Evolutionary conservation across 2,329 filamentous ascomycete species (phyloP).

Genomic region (Metarhizium sp.): DNA sequence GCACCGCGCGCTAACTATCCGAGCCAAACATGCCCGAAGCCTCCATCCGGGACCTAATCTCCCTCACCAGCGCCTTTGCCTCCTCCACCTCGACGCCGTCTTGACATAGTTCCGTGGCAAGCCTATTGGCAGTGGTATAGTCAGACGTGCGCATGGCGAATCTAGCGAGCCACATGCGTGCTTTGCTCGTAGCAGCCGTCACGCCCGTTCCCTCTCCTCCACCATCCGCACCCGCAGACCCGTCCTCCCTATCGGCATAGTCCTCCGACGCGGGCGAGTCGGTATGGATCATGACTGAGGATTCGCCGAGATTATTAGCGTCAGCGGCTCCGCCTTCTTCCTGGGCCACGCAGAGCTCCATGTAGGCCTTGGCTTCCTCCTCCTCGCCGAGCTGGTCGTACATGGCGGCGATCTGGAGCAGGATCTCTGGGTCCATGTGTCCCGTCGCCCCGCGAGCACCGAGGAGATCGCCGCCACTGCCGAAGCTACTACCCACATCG

Average conservation of each 20-base stretch:
- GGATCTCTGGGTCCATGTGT: slow-evolving; percentile 78
- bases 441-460: slow-evolving; percentile 40
- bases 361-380: slow-evolving; percentile 79
- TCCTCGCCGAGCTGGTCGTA: slow-evolving; percentile 74
- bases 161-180: slow-evolving; percentile 85
- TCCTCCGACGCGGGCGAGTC: slow-evolving; percentile 36
- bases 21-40: slow-evolving; percentile 17
- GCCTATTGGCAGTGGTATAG: slow-evolving; percentile 63
- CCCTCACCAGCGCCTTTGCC: slow-evolving; percentile 83
- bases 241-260: slow-evolving; percentile 24
- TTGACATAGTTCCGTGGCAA: slow-evolving; percentile 87
- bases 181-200: slow-evolving; percentile 83
- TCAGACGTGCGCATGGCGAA: slow-evolving; percentile 70
- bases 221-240: slow-evolving; percentile 14
- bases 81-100: slow-evolving; percentile 96
- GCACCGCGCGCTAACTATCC: background rate
- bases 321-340: slow-evolving; percentile 59
- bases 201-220: slow-evolving; percentile 61
- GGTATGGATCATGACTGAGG: slow-evolving; percentile 41
- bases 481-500: slow-evolving; percentile 51
- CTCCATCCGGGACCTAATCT: slow-evolving; percentile 71
- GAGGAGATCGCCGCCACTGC: slow-evolving; percentile 34
- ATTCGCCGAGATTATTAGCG: slow-evolving; percentile 31
- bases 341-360: slow-evolving; percentile 91
- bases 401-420: slow-evolving; percentile 82